Base-by-base conservation (phyloP, 176 grass and related monocot species). In the Juncus inflexus region DNA sequence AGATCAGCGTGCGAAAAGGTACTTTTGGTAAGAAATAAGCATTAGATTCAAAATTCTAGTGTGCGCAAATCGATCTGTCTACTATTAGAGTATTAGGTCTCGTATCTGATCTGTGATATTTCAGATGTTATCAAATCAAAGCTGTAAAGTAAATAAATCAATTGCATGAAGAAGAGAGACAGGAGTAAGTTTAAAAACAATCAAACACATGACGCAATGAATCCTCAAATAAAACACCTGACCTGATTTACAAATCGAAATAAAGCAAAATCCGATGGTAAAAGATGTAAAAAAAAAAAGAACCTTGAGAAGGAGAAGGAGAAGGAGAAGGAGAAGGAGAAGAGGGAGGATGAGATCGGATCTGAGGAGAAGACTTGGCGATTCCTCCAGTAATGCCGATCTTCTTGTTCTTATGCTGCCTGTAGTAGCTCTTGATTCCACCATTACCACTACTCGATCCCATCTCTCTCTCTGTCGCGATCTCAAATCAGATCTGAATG, bases 361-460 rank as follows among this genome's bases (percentile, higher is more conserved):
- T 54, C 65, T 13, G 35, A 35, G 65, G 52, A 37, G 14, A 54
- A 36, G 52, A 16, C 65, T 67, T 67, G 10, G 49, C 19, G 52
- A 67, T 54, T 53, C 65, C 65, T 52, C 47, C 47, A 38, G 11
- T 9, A 35, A 52, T 67, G 47, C 52, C 14, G 12, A 13, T 67
- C 49, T 54, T 67, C 65, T 45, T 28, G 7, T 67, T 67, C 49
- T 67, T 67, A 45, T 67, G 47, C 37, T 67, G 65, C 7, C 19
- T 38, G 3, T 54, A 54, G 65, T 37, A 54, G 45, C 49, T 54
- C 45, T 9, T 67, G 12, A 67, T 67, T 36, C n/a, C 37, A 28
- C 19, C 19, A 28, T 28, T 28, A 28, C 19, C 19, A 28, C 19
- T 28, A 35, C 47, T 67, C 16, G 64, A 66, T 52, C 42, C 47